Conservation (phyloP, 306 rosid genomes). For the Quercus alba region DNA sequence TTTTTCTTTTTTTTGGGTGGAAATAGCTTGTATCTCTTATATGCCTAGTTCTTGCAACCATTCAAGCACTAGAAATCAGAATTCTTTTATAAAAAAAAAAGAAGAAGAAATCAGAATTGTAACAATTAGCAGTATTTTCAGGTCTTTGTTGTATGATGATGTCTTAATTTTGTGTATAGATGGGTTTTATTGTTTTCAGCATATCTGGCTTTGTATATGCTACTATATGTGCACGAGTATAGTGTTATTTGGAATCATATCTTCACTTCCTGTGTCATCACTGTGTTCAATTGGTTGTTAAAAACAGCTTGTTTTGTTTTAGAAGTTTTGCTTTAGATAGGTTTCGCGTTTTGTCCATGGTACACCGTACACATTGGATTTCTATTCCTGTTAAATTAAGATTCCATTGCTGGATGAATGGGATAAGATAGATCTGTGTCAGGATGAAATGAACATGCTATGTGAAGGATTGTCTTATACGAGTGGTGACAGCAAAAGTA, state of each 20-base stretch:
- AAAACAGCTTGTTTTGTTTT: not conserved
- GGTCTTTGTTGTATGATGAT: not conserved
- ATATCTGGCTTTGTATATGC: not conserved
- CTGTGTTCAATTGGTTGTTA: not conserved
- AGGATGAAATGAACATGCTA: not conserved
- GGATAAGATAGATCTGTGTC: not conserved
- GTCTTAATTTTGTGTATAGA: not conserved
- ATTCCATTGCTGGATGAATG: not conserved
- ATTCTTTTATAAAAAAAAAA: not conserved
- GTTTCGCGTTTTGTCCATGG: not conserved
- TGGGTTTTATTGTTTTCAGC: not conserved
- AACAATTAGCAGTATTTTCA: not conserved
- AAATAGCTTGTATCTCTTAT: not conserved
- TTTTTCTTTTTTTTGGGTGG: too few species aligned
- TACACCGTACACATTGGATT: too few species aligned
- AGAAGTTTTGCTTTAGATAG: not conserved
- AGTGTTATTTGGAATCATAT: not conserved
- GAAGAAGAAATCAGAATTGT: not conserved
- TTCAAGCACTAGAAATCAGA: not conserved
- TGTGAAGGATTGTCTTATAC: not conserved
- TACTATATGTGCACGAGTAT: not conserved
- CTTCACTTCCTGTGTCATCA: not conserved
- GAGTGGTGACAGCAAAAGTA: not conserved
- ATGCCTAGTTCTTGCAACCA: not conserved
- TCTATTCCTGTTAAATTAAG: too few species aligned